phyloP scores from a whole-genome alignment of 768 basidiomycete genomes.

The Paxillus ammoniavirescens region DNA sequence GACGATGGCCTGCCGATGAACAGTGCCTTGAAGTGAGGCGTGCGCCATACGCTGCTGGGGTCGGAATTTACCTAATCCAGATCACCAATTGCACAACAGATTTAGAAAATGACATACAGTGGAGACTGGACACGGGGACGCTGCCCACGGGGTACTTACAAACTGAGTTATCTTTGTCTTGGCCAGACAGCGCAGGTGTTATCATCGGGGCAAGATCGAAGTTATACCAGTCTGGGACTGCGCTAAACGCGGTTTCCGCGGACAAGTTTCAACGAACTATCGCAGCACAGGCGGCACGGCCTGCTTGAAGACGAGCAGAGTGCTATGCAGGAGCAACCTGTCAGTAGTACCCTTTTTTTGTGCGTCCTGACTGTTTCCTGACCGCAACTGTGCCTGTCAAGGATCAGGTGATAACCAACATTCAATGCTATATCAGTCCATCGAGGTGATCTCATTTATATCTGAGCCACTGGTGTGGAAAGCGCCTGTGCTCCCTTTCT shows the following conservation, averaged over 20 bases:
- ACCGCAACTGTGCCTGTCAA: no score
- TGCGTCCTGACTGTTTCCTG: no score
- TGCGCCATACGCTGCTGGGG: neutral
- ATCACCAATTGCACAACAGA: neutral
- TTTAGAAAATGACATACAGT: neutral
- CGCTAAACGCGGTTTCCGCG: conserved; percentile 6
- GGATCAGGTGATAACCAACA: no score
- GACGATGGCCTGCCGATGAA: neutral
- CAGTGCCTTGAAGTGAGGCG: neutral
- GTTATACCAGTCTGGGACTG: neutral
- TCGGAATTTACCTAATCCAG: neutral
- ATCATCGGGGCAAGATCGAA: neutral
- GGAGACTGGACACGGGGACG: conserved; percentile 1
- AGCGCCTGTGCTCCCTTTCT: no score
- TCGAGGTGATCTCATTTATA: no score
- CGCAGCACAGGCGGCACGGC: neutral
- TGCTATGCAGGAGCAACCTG: neutral
- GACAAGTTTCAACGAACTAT: neutral
- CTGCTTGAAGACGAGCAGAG: neutral
- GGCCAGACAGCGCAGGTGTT: neutral
- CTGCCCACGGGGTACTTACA: conserved; percentile 6
- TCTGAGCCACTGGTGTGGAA: no score
- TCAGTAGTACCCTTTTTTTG: neutral
- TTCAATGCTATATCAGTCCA: no score
- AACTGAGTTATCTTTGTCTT: conserved; percentile 1